Evolutionary conservation across 2,329 filamentous ascomycete genomes (phyloP).

Genomic region (Aspergillus ruber): DNA sequence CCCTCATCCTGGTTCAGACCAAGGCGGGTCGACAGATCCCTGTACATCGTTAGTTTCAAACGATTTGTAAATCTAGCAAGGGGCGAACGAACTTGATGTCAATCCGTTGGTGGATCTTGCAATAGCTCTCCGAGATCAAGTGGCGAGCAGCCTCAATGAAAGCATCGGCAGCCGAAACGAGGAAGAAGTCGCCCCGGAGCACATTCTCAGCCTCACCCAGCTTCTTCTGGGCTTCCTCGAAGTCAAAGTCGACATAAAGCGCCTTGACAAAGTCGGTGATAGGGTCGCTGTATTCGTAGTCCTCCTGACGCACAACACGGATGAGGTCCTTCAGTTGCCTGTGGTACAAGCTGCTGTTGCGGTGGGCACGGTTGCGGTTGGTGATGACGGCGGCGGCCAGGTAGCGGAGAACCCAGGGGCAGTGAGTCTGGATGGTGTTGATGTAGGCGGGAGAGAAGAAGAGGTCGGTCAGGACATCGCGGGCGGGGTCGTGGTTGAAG

Average conservation of each 20-base stretch:
- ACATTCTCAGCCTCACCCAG: slow-evolving; percentile 84
- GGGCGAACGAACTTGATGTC: slow-evolving; percentile 68
- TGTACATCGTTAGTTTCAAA: slow-evolving; percentile 25
- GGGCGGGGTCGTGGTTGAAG: slow-evolving; percentile 92
- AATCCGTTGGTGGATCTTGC: slow-evolving; percentile 98
- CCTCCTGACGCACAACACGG: slow-evolving; percentile 91
- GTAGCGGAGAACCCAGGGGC: slow-evolving; percentile 94
- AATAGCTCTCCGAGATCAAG: slow-evolving; percentile 97
- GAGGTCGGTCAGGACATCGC: slow-evolving; percentile 86
- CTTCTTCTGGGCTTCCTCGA: slow-evolving; percentile 89
- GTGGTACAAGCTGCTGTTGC: slow-evolving; percentile 75
- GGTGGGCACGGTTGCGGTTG: slow-evolving; percentile 74
- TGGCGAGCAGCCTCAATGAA: slow-evolving; percentile 94
- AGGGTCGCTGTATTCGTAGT: slow-evolving; percentile 94
- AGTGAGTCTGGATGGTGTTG: slow-evolving; percentile 98
- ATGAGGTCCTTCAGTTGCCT: slow-evolving; percentile 98
- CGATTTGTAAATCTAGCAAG: not conserved
- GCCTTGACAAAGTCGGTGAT: slow-evolving; percentile 95
- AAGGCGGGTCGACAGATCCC: slow-evolving; percentile 82
- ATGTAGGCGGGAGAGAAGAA: slow-evolving; percentile 97
- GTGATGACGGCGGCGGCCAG: slow-evolving; percentile 91
- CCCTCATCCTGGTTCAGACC: slow-evolving; percentile 90
- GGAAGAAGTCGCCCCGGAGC: slow-evolving; percentile 90
- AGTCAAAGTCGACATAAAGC: slow-evolving; percentile 93
- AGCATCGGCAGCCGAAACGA: slow-evolving; percentile 71